Percentiles rank a stretch among this genome's conserved stretches.
phyloP scores from a whole-genome alignment of 2,329 filamentous ascomycete genomes.

The Xylariomycetidae sp. region DNA sequence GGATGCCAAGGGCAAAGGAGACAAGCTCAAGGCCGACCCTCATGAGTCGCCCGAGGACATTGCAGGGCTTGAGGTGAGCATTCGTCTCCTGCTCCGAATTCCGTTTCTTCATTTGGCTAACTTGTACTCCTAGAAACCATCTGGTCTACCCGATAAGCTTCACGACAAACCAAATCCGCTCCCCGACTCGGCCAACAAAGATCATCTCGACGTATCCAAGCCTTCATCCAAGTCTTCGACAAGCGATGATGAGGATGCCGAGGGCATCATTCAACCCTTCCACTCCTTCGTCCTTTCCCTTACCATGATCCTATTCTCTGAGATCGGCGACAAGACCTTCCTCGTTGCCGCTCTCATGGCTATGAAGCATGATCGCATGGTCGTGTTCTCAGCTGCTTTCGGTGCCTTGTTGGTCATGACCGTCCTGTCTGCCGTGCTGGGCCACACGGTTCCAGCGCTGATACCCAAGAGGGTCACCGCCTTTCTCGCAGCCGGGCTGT shows the following conservation, averaged over 20 bases:
- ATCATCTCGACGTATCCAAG: constrained; percentile 53
- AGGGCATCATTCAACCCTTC: constrained; percentile 68
- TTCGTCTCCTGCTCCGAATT: not conserved
- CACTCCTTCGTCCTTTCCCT: constrained; percentile 91
- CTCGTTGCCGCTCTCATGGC: constrained; percentile 96
- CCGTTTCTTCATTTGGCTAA: constrained; percentile 15
- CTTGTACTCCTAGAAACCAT: constrained; percentile 61
- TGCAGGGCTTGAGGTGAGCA: constrained; percentile 54
- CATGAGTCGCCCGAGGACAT: constrained; percentile 33
- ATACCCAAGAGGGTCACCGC: constrained; percentile 90
- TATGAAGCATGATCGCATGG: constrained; percentile 91
- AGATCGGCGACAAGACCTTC: constrained; percentile 98
- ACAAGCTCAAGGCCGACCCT: constrained; percentile 39
- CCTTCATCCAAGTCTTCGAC: constrained; percentile 29
- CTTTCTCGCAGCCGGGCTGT: constrained; percentile 75
- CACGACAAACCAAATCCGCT: constrained; percentile 69
- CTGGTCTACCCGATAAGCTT: constrained; percentile 72
- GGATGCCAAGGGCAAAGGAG: constrained; percentile 32
- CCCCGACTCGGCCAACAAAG: constrained; percentile 60
- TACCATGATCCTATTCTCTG: constrained; percentile 96
- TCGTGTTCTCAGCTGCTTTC: constrained; percentile 95
- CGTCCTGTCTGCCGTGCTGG: constrained; percentile 83
- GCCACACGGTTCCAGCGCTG: constrained; percentile 84
- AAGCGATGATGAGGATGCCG: constrained; percentile 33
- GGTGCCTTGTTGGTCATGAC: constrained; percentile 92